A percentile compares a stretch with the other conserved stretches of the same genome.
phyloP scores from a whole-genome alignment of 108 stramenopile species.

The Skeletonema tropicum region DNA sequence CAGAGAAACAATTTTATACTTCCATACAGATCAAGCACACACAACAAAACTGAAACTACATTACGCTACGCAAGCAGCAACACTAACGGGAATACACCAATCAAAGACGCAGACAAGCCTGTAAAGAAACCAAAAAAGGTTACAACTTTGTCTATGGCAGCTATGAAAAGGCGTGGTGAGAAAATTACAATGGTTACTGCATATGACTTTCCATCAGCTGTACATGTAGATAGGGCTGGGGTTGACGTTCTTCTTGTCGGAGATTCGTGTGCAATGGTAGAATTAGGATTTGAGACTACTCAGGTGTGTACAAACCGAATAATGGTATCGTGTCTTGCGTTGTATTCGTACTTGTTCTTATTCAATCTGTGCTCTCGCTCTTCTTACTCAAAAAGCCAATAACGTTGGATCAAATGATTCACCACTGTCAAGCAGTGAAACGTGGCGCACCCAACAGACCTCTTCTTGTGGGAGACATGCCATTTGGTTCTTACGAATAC shows the following conservation, averaged over 20 bases:
- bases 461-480: constrained; percentile 97
- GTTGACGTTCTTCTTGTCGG: constrained; percentile 94
- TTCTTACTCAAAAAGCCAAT: constrained; percentile 61
- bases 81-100: background rate
- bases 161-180: constrained; percentile 77
- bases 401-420: constrained; percentile 96
- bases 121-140: constrained; percentile 31
- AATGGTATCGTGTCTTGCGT: background rate
- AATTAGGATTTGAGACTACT: constrained; percentile 95
- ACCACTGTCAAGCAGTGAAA: constrained; percentile 93
- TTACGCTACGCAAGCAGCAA: constrained; percentile 2
- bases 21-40: background rate
- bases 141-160: constrained; percentile 68
- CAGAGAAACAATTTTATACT: background rate
- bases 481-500: constrained; percentile 96
- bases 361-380: background rate
- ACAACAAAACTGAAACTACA: background rate
- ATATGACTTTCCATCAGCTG: constrained; percentile 97
- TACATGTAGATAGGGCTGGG: constrained; percentile 96
- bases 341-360: background rate
- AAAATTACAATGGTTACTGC: constrained; percentile 97
- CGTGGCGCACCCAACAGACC: constrained; percentile 76
- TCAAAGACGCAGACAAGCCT: background rate
- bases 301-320: constrained; percentile 50
- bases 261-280: constrained; percentile 94